Conservation (phyloP, 2,329 filamentous ascomycete species). For the Claviceps maximensis region DNA sequence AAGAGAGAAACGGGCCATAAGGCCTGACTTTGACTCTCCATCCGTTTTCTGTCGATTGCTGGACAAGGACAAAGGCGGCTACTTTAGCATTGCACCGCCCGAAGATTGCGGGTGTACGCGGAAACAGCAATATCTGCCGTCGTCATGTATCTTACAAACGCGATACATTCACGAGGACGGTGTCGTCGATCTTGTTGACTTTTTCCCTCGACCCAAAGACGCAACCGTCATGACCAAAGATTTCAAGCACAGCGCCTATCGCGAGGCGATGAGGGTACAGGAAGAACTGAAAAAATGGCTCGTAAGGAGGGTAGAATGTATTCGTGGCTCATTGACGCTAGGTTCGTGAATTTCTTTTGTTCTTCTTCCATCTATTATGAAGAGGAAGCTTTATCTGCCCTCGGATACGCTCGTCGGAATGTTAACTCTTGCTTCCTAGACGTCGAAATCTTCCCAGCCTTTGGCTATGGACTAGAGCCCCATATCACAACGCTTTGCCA, state of each 20-base stretch:
- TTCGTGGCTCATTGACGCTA: constrained; percentile 51
- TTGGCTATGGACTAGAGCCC: constrained; percentile 52
- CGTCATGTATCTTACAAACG: constrained; percentile 62
- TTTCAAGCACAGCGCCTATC: constrained; percentile 36
- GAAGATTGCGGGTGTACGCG: constrained; percentile 43
- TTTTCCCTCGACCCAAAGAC: constrained; percentile 58
- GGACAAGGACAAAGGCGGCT: constrained; percentile 61
- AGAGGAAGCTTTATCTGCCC: not conserved
- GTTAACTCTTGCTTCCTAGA: constrained; percentile 23
- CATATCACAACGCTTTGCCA: constrained; percentile 47
- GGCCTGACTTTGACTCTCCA: constrained; percentile 69
- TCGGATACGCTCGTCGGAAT: not conserved
- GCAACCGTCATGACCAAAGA: constrained; percentile 36
- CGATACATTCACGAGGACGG: constrained; percentile 66
- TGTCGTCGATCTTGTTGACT: constrained; percentile 60
- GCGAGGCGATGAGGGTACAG: constrained; percentile 39
- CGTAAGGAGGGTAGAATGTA: constrained; percentile 58
- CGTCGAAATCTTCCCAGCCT: constrained; percentile 59
- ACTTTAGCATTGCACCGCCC: constrained; percentile 53
- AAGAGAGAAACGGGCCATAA: constrained; percentile 15
- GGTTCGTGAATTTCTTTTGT: constrained; percentile 20
- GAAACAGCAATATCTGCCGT: constrained; percentile 67
- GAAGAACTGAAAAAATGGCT: constrained; percentile 58
- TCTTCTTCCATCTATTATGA: not conserved
- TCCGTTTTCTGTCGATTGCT: constrained; percentile 62